phyloP scores from a whole-genome alignment of 2,329 filamentous ascomycete species.

The Acrodontium crateriforme region DNA sequence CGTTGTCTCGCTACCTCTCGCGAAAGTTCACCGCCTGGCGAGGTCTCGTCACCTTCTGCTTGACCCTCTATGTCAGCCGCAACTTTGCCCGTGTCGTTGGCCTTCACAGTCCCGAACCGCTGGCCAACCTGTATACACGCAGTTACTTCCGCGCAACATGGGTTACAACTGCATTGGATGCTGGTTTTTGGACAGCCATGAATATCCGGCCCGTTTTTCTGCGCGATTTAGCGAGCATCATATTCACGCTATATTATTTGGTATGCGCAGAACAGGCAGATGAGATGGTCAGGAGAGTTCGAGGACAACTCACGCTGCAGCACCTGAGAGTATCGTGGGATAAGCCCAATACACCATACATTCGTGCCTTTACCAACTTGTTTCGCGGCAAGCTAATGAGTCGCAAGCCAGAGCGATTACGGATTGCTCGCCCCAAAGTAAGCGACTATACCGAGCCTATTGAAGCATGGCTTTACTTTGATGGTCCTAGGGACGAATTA shows the following conservation, averaged over 20 bases:
- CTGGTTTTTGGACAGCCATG: constrained; percentile 98
- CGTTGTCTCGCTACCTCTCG: constrained; percentile 57
- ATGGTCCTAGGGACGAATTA: constrained; percentile 68
- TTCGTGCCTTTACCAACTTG: constrained; percentile 57
- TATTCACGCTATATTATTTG: constrained; percentile 83
- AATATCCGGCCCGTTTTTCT: constrained; percentile 68
- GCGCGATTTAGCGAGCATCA: constrained; percentile 65
- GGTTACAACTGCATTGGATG: constrained; percentile 87
- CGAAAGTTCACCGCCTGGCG: constrained; percentile 75
- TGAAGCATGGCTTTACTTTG: constrained; percentile 83
- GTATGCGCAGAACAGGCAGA: constrained; percentile 88
- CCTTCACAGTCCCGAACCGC: constrained; percentile 80
- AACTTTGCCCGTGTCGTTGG: constrained; percentile 91
- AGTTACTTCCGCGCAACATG: constrained; percentile 94
- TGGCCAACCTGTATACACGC: constrained; percentile 85
- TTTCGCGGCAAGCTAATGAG: constrained; percentile 66
- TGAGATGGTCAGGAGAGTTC: constrained; percentile 86
- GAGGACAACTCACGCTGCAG: constrained; percentile 75
- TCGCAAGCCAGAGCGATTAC: constrained; percentile 68
- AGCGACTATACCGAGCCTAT: constrained; percentile 78
- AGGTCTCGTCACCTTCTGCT: constrained; percentile 69
- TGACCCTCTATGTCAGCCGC: constrained; percentile 79
- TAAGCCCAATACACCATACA: constrained; percentile 78
- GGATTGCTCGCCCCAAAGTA: constrained; percentile 65
- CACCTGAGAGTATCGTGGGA: constrained; percentile 92